These are phyloP conservation scores for Neurospora sublineolata DNA, from an alignment of 495 filamentous ascomycete genomes.

Conservation along the genomic window DNA sequence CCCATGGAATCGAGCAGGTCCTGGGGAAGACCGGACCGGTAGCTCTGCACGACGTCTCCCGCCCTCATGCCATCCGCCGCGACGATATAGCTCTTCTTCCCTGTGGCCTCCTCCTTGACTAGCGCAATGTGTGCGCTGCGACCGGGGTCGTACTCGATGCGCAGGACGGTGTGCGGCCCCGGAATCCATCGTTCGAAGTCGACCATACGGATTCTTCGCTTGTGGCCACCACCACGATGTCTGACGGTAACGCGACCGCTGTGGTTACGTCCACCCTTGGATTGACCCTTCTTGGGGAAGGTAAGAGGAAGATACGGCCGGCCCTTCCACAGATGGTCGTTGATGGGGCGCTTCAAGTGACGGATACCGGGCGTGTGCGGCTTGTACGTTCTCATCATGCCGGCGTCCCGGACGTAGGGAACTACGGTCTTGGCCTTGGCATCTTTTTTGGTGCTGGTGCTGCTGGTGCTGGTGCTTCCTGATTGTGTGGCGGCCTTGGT, in stretches of 20 bases:
- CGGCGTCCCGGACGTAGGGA: conserved; percentile 13
- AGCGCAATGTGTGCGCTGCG: conserved; percentile 90
- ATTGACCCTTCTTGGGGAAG: conserved; percentile 78
- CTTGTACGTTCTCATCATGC: conserved; percentile 71
- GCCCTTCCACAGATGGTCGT: conserved; percentile 94
- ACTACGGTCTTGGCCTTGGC: conserved; percentile 16
- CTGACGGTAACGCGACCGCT: conserved; percentile 73
- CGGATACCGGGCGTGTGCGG: conserved; percentile 89
- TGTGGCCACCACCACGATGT: conserved; percentile 82
- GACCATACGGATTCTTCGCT: conserved; percentile 79
- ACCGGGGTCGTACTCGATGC: conserved; percentile 92
- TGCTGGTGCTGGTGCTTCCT: background rate
- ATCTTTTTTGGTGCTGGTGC: background rate
- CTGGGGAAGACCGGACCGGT: conserved; percentile 73
- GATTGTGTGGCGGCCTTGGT: conserved; percentile 1
- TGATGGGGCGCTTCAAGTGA: conserved; percentile 81
- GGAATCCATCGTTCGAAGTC: conserved; percentile 69
- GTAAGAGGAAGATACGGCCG: conserved; percentile 74
- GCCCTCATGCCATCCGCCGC: conserved; percentile 87
- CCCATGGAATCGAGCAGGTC: conserved; percentile 84
- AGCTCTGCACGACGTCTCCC: conserved; percentile 85
- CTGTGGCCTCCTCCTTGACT: conserved; percentile 55
- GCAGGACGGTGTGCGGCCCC: conserved; percentile 75
- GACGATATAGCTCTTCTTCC: conserved; percentile 73
- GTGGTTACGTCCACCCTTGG: conserved; percentile 86